These are phyloP conservation scores for Aspergillus tubingensis DNA, from an alignment of 2,329 filamentous ascomycete genomes.

Conservation along the genomic window DNA sequence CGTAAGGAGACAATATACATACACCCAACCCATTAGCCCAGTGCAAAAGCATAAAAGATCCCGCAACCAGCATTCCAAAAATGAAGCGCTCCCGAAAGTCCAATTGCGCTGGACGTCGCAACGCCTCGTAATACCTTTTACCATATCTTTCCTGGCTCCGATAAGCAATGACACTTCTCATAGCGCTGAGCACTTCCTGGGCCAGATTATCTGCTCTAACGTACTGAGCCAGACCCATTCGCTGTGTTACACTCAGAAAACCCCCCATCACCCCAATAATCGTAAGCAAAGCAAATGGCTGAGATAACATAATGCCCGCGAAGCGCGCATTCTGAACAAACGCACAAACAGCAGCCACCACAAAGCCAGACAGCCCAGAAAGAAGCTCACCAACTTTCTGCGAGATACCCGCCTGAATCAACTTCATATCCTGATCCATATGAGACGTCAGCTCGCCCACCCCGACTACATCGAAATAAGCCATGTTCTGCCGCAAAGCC, in stretches of 20 bases:
- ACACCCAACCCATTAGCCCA: slow-evolving; percentile 14
- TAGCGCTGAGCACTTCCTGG: slow-evolving; percentile 9
- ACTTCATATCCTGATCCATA: slow-evolving; percentile 81
- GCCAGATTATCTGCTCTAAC: slow-evolving; percentile 3
- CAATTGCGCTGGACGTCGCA: background rate
- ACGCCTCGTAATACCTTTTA: slow-evolving; percentile 1
- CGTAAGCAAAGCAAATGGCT: slow-evolving; percentile 75
- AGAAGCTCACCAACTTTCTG: slow-evolving; percentile 7
- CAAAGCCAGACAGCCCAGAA: slow-evolving; percentile 7
- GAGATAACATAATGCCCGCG: slow-evolving; percentile 8
- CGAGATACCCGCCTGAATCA: slow-evolving; percentile 70
- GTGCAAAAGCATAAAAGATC: slow-evolving; percentile 7
- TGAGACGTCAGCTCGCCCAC: slow-evolving; percentile 82
- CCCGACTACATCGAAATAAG: slow-evolving; percentile 80
- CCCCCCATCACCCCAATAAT: slow-evolving; percentile 5
- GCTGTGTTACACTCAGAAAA: background rate
- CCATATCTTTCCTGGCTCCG: slow-evolving; percentile 7
- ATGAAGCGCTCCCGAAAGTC: slow-evolving; percentile 8
- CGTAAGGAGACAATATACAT: background rate
- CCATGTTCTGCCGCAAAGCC: slow-evolving; percentile 78
- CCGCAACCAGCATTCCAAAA: slow-evolving; percentile 8
- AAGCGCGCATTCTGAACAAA: background rate
- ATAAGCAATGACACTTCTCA: slow-evolving; percentile 9
- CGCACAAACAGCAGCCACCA: slow-evolving; percentile 1
- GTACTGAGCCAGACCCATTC: background rate